Base-by-base conservation (phyloP, 2,329 filamentous ascomycete genomes). In the Phaeosphaeriaceae sp. region DNA sequence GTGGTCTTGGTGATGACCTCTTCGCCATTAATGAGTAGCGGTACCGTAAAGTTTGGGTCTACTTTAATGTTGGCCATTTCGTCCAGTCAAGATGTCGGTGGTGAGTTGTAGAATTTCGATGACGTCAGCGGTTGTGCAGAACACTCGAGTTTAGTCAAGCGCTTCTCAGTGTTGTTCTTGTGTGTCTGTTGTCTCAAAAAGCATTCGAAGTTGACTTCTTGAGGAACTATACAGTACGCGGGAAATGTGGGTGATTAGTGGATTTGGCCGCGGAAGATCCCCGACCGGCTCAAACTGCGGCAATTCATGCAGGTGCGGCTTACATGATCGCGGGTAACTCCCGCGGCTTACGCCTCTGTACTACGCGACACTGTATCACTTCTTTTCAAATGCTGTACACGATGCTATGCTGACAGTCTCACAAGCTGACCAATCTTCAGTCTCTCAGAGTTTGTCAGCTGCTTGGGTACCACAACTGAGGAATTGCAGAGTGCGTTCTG, bases 1-100 rank as follows among this genome's bases (percentile, higher is more conserved):
- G 82, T 83, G 33, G 78, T 80, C 1, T 73, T 68, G 2, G 84
- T 81, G 6, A 68, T 73, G 53, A 81, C 71, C 55, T 86, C 81
- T 61, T 82, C 72, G 67, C 81, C 81, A 55, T 81, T 79, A 65
- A 84, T 83, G 66, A 81, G 77, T 60, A 84, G 78, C 20, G 83
- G 82, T 24, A 81, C 73, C 6, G 70, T 76, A 64, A 73, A 76
- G 15, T 65, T 63, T 9, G 67, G 53, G 44, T 73, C 65, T 45
- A 58, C 47, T 13, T 53, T 48, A 17, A 56, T 48, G 13, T 50
- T 31, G 51, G 25, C 47, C 49, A 42, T 52, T n/a, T 44, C 52
- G 3, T 47, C 47, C 60, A 62, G 62, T 42, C 20, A 24, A 42
- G 19, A 20, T 22, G 6, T 22, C 20, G 9, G 13, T 46, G 44